Evolutionary conservation across 805 yeast genomes (phyloP), one percentile per base, ranked within the genome.

Genomic region (Suhomyces tanzawaensis): DNA sequence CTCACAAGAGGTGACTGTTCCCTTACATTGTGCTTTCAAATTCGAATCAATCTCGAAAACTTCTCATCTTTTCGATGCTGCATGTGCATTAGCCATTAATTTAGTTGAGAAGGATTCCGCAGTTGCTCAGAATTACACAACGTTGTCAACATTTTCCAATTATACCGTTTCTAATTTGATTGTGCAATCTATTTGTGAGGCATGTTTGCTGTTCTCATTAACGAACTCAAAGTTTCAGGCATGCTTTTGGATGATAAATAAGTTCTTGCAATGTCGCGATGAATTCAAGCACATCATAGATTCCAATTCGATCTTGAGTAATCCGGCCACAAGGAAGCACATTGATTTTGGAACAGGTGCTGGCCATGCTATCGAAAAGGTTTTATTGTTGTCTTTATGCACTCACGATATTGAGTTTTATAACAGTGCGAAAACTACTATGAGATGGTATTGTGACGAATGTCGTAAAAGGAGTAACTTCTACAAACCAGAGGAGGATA

Each of bases 351-450:
- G 64, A 23, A 34, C 34, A 3, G 40, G 41, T 11, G 56, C 55
- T 3, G 44, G 55, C 14, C 56, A 52, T 29, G 49, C 70, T 1
- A 52, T 65, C 21, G 74, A 69, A 40, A 64, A 62, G 45, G 56
- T 65, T 3, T 51, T 69, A 28, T 51, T 69, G 19, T 49, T 69
- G 24, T 60, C 69, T 3, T 49, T 69, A 17, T 69, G 73, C 43
- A 67, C 72, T 3, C 72, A 66, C 45, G 73, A 69, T 41, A 57
- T 66, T 25, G 72, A 69, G 37, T 67, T 68, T 44, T 66, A 66
- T 46, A 64, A 62, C 42, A 52, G 64, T 35, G 67, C 70, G 19
- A 68, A 62, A 36, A 49, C 49, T 7, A 58, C 67, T 19, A 68
- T 68, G 60, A 49, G 46, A 24, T 44, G 50, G 48, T 46, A 44